Conservation (phyloP, 352 stramenopile species). For the Pythium volutum region DNA sequence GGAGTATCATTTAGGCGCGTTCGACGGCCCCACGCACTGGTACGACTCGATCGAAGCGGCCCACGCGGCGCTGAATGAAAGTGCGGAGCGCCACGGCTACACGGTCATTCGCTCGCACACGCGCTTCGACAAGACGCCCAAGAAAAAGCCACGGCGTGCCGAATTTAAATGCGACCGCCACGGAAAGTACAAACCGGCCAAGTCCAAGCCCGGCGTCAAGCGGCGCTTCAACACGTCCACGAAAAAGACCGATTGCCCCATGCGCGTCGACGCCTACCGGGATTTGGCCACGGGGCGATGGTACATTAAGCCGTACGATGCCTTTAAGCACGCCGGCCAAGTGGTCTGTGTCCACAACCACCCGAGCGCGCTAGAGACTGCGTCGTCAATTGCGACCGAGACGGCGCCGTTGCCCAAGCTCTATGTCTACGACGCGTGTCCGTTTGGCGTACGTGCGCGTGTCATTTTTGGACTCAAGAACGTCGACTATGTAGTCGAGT, state of each 20-base stretch:
- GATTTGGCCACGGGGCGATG: not conserved
- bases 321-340: not conserved
- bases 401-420: slow-evolving; percentile 29
- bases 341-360: not conserved
- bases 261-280: not conserved
- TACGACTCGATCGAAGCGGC: not conserved
- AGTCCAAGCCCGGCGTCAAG: not conserved
- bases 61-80: not conserved
- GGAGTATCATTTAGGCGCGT: not conserved
- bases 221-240: not conserved
- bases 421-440: slow-evolving; percentile 61
- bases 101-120: not conserved
- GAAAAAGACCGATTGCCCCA: not conserved
- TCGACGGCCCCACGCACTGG: not conserved
- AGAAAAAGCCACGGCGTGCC: not conserved
- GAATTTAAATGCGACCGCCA: not conserved
- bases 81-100: not conserved
- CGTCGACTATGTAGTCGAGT: slow-evolving; percentile 34
- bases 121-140: not conserved
- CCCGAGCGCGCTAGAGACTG: not conserved
- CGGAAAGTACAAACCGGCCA: not conserved
- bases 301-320: not conserved
- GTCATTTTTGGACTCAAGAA: slow-evolving; percentile 52
- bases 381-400: not conserved
- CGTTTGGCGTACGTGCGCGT: slow-evolving; percentile 49